phyloP scores from a whole-genome alignment of 75 land plant genomes.

The Cupressus sempervirens region DNA sequence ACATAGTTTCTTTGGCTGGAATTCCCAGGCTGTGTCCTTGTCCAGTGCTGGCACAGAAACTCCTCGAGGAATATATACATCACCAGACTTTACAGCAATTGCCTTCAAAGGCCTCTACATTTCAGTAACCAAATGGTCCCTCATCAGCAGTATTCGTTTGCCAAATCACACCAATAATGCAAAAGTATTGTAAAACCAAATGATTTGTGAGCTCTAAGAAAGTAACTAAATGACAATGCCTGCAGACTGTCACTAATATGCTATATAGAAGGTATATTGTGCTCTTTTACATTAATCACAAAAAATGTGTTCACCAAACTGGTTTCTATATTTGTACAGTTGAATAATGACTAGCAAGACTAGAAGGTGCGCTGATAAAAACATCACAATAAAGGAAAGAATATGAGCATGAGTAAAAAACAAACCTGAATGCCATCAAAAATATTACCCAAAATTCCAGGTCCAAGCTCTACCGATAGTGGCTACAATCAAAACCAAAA shows the following conservation, averaged over 20 bases:
- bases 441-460: constrained; percentile 98
- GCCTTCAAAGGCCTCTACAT: constrained; percentile 94
- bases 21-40: constrained; percentile 87
- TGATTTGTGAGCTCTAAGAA: not conserved
- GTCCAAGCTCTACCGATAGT: constrained; percentile 96
- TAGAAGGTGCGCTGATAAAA: not conserved
- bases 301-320: not conserved
- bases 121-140: not conserved
- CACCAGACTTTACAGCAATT: constrained; percentile 82
- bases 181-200: not conserved
- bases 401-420: not conserved
- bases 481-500: constrained; percentile 53
- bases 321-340: not conserved
- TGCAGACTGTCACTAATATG: not conserved
- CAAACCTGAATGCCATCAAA: constrained; percentile 99
- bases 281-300: not conserved
- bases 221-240: not conserved
- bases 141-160: not conserved
- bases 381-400: not conserved
- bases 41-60: constrained; percentile 97
- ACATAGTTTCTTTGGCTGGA: constrained; percentile 85
- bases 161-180: constrained; percentile 1
- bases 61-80: constrained; percentile 99
- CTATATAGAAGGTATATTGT: not conserved
- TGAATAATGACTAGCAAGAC: not conserved